Conservation (phyloP, 2,329 filamentous ascomycete genomes). For the Cladosporium velox region DNA sequence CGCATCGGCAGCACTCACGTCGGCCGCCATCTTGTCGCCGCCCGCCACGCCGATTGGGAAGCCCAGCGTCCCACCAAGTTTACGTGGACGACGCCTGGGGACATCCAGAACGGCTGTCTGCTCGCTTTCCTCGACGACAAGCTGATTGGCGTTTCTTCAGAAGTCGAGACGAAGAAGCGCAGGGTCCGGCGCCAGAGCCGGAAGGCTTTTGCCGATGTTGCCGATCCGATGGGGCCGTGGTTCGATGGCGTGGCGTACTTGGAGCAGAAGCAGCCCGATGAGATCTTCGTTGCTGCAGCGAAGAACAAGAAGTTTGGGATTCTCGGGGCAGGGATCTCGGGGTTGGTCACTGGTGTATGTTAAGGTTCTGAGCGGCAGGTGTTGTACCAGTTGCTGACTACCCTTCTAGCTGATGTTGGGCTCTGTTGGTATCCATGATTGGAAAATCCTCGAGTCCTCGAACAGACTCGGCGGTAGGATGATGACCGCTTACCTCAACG, state of each 20-base stretch:
- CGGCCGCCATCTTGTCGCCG: slow-evolving; percentile 34
- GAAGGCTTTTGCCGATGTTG: slow-evolving; percentile 46
- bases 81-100: slow-evolving; percentile 49
- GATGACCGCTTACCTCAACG: slow-evolving; percentile 61
- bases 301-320: slow-evolving; percentile 57
- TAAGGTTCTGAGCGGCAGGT: no score
- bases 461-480: slow-evolving; percentile 65
- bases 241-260: slow-evolving; percentile 66
- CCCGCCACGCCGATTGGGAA: slow-evolving; percentile 30
- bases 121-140: slow-evolving; percentile 46
- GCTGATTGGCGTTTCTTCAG: slow-evolving; percentile 45
- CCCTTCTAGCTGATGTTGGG: slow-evolving; percentile 40
- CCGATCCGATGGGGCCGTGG: slow-evolving; percentile 61
- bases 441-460: slow-evolving; percentile 62
- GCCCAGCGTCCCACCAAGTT: slow-evolving; percentile 47
- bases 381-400: no score
- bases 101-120: slow-evolving; percentile 45
- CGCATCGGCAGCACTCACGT: slow-evolving; percentile 43
- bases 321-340: slow-evolving; percentile 64
- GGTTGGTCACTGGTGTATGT: slow-evolving; percentile 56
- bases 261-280: slow-evolving; percentile 55
- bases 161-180: slow-evolving; percentile 40
- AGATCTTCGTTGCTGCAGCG: slow-evolving; percentile 54
- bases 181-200: slow-evolving; percentile 38
- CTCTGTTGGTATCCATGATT: slow-evolving; percentile 58